Evolutionary conservation across 345 rosid genomes (phyloP).

Genomic region (Eucalyptus virginea): DNA sequence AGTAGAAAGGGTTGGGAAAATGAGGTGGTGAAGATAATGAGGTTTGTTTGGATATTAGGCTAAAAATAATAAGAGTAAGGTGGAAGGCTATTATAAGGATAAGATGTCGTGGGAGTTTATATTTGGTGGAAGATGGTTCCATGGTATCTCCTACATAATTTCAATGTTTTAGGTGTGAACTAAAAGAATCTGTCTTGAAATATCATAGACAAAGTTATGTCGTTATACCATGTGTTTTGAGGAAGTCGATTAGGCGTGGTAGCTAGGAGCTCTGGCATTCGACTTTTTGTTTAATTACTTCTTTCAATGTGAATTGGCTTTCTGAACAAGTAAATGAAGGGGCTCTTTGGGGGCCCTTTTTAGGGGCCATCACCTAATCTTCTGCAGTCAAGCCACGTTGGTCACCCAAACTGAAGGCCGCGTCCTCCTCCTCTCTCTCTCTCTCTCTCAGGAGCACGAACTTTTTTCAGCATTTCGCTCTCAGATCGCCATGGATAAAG

Average conservation of each 20-base stretch:
- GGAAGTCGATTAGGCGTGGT: neutral
- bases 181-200: neutral
- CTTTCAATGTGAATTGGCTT: neutral
- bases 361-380: too few species aligned
- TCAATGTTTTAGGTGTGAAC: neutral
- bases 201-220: neutral
- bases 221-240: too few species aligned
- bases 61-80: neutral
- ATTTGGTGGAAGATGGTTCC: neutral
- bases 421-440: too few species aligned
- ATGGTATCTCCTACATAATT: neutral
- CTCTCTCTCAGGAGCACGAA: too few species aligned
- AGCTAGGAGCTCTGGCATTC: neutral
- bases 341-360: too few species aligned
- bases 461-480: too few species aligned
- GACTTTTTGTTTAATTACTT: neutral
- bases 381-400: too few species aligned
- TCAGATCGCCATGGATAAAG: too few species aligned
- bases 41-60: neutral
- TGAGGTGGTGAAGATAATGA: neutral
- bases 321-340: too few species aligned
- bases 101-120: neutral
- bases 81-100: neutral
- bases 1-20: neutral
- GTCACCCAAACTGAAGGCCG: too few species aligned